Conservation (phyloP, 169 alveolate genomes). For the Cryptosporidium bovis region DNA sequence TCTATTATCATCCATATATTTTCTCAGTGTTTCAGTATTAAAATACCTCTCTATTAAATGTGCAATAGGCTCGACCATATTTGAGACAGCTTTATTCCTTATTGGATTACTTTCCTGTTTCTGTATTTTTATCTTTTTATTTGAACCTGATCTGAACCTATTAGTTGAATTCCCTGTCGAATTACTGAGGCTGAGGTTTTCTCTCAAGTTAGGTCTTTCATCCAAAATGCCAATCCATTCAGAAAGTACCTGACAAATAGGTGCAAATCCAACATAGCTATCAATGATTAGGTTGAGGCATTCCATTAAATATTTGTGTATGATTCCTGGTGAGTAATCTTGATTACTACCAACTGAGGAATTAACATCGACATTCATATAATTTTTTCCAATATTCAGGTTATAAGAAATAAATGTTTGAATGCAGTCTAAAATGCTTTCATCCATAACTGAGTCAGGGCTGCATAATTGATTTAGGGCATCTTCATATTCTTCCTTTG, state of each 20-base stretch:
- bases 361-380: background rate
- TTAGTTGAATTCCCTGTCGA: background rate
- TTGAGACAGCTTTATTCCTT: background rate
- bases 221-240: constrained; percentile 60
- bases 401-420: constrained; percentile 50
- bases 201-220: background rate
- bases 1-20: constrained; percentile 85
- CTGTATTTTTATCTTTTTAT: constrained; percentile 28
- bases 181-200: background rate
- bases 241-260: constrained; percentile 62
- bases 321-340: background rate
- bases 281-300: constrained; percentile 38
- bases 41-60: constrained; percentile 81
- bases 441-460: constrained; percentile 63
- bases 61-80: constrained; percentile 82
- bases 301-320: constrained; percentile 22
- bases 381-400: background rate
- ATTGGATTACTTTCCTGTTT: background rate
- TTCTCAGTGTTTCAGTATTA: constrained; percentile 84
- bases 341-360: constrained; percentile 1
- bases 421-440: constrained; percentile 17
- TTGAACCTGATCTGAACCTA: constrained; percentile 1
- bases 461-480: constrained; percentile 37
- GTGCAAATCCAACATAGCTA: constrained; percentile 58
- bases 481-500: constrained; percentile 51